phyloP scores from a whole-genome alignment of 805 yeast species.

The Saccharomycopsis fermentans region DNA sequence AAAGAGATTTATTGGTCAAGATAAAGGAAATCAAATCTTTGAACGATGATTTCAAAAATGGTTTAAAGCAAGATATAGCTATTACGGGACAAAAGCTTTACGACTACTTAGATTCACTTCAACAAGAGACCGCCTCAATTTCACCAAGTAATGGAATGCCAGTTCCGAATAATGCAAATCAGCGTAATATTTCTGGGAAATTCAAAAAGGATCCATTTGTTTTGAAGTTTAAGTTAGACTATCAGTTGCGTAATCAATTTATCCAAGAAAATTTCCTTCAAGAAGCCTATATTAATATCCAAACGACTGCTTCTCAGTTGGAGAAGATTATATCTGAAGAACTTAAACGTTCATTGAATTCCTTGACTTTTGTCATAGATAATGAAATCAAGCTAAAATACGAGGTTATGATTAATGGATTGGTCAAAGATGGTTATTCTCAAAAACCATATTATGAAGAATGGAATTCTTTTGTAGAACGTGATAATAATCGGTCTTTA shows the following conservation, averaged over 20 bases:
- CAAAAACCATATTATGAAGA: constrained; percentile 52
- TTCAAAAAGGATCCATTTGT: constrained; percentile 48
- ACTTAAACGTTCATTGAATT: constrained; percentile 45
- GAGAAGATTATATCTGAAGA: constrained; percentile 55
- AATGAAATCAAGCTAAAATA: constrained; percentile 31
- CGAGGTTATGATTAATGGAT: constrained; percentile 42
- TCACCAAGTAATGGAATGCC: constrained; percentile 10
- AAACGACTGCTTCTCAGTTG: constrained; percentile 52
- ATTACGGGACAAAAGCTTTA: constrained; percentile 48
- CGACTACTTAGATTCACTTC: constrained; percentile 25
- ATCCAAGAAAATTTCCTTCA: constrained; percentile 55
- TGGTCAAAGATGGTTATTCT: constrained; percentile 38
- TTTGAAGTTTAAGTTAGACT: constrained; percentile 48
- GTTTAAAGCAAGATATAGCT: constrained; percentile 50
- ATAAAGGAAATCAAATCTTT: constrained; percentile 46
- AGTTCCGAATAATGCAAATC: constrained; percentile 20
- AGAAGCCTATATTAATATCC: constrained; percentile 56
- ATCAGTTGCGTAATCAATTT: constrained; percentile 54
- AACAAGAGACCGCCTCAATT: neutral
- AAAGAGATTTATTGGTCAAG: constrained; percentile 26
- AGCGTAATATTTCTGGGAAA: constrained; percentile 19
- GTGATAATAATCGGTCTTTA: constrained; percentile 29
- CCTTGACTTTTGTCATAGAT: constrained; percentile 41
- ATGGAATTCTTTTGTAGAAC: constrained; percentile 57
- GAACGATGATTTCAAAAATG: constrained; percentile 52